Evolutionary conservation across 345 rosid genomes (phyloP).

Genomic region (Citrus sp.): DNA sequence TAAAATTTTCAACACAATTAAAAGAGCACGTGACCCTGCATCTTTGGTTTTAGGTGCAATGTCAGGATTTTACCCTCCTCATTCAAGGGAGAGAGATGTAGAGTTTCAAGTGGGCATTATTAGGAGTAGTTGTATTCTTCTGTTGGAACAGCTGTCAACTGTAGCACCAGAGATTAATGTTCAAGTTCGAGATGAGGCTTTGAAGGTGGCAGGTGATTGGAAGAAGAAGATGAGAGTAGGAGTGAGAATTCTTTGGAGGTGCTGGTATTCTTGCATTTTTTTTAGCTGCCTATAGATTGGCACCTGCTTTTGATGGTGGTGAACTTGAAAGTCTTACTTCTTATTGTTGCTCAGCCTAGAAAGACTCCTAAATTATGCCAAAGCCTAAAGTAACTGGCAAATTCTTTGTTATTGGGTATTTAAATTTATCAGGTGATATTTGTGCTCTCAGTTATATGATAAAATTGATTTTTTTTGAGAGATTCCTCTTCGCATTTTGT

Average conservation of each 20-base stretch:
- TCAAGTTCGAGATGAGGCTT: conserved; percentile 24
- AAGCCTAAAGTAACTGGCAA: conserved; percentile 30
- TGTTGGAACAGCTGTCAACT: not conserved
- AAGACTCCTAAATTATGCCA: conserved; percentile 27
- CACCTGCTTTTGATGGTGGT: conserved; percentile 16
- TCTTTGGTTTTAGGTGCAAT: no score
- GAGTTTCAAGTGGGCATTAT: no score
- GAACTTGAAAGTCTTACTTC: conserved; percentile 28
- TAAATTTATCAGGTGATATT: not conserved
- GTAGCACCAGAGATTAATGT: conserved; percentile 21
- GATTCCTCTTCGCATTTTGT: not conserved
- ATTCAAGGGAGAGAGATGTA: no score
- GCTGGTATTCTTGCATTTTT: no score
- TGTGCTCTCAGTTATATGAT: not conserved
- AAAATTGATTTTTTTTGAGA: not conserved
- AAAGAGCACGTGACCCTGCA: conserved; percentile 41
- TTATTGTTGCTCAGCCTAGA: conserved; percentile 15
- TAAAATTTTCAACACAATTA: conserved; percentile 22
- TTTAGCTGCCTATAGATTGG: no score
- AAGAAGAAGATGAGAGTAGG: no score
- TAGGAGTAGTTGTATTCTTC: no score
- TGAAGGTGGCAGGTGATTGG: conserved; percentile 31
- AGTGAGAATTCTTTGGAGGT: no score
- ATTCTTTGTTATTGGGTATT: not conserved
- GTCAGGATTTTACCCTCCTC: no score